Evolutionary conservation across 257 asterid species (phyloP).

Genomic region (Ligustrum vulgare): DNA sequence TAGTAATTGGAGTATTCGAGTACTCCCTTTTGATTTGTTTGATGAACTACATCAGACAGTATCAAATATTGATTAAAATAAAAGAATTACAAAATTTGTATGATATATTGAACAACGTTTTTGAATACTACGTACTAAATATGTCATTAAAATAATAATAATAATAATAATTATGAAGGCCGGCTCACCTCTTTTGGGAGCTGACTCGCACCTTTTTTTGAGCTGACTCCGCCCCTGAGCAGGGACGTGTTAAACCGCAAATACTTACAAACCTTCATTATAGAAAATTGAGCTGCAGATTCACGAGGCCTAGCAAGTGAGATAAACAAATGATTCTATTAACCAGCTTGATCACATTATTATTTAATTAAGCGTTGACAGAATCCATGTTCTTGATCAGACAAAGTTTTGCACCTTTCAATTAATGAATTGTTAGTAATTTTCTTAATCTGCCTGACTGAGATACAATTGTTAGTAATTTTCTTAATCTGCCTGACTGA

Average conservation of each 20-base stretch:
- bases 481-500: constrained; percentile 44
- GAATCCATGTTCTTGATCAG: constrained; percentile 43
- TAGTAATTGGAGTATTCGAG: no score
- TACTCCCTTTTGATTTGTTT: neutral
- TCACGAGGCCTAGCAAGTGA: neutral
- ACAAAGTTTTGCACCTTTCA: constrained; percentile 18
- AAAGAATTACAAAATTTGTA: no score
- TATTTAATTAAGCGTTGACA: constrained; percentile 23
- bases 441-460: constrained; percentile 42
- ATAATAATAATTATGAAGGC: no score
- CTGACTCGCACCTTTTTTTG: no score
- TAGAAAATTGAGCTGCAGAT: neutral
- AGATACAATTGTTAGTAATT: constrained; percentile 33
- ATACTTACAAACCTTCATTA: neutral
- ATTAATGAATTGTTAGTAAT: constrained; percentile 17
- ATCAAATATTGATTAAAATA: no score
- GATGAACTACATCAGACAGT: no score
- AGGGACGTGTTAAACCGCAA: neutral
- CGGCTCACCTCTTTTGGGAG: no score
- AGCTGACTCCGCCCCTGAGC: no score
- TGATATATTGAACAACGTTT: no score
- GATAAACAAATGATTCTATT: constrained; percentile 15
- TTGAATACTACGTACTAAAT: no score
- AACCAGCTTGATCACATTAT: constrained; percentile 2
- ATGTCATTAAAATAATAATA: no score